phyloP scores from a whole-genome alignment of 352 stramenopile genomes.

The Achlya hypogyna region DNA sequence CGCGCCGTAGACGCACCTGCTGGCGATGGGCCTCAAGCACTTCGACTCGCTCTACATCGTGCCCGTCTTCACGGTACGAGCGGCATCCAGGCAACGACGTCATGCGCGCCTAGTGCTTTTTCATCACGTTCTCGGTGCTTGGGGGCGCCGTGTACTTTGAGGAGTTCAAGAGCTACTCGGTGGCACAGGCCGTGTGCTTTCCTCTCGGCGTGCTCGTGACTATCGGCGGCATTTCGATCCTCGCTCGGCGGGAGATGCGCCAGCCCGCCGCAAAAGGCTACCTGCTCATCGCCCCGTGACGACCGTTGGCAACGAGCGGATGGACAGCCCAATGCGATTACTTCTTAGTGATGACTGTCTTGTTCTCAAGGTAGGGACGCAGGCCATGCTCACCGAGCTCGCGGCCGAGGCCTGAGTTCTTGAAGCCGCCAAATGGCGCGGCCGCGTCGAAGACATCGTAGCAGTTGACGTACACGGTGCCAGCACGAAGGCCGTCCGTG shows the following conservation, averaged over 20 bases:
- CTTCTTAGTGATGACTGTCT: constrained; percentile 62
- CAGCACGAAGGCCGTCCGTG: constrained; percentile 76
- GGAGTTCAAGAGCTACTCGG: constrained; percentile 54
- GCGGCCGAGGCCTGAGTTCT: constrained; percentile 79
- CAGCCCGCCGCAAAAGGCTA: background rate
- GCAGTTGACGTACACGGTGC: constrained; percentile 92
- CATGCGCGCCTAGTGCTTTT: constrained; percentile 63
- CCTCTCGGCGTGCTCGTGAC: constrained; percentile 45
- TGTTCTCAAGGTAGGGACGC: constrained; percentile 69
- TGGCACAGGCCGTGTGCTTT: constrained; percentile 23
- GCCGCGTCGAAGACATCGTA: constrained; percentile 84
- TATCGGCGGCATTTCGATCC: constrained; percentile 55
- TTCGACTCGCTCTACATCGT: constrained; percentile 86
- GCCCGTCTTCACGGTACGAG: constrained; percentile 40
- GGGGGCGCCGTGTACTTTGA: constrained; percentile 85
- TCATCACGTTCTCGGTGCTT: constrained; percentile 85
- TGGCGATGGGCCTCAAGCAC: constrained; percentile 65
- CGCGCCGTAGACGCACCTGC: constrained; percentile 57
- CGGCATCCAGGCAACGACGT: background rate
- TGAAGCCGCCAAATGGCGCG: constrained; percentile 83
- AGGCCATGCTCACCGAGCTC: constrained; percentile 69
- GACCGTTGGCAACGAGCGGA: background rate
- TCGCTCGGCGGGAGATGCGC: constrained; percentile 54
- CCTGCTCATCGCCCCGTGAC: background rate
- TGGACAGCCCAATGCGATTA: background rate